These are phyloP conservation scores for Blastobotrys peoriensis DNA, from an alignment of 805 yeast genomes.

Conservation along the genomic window DNA sequence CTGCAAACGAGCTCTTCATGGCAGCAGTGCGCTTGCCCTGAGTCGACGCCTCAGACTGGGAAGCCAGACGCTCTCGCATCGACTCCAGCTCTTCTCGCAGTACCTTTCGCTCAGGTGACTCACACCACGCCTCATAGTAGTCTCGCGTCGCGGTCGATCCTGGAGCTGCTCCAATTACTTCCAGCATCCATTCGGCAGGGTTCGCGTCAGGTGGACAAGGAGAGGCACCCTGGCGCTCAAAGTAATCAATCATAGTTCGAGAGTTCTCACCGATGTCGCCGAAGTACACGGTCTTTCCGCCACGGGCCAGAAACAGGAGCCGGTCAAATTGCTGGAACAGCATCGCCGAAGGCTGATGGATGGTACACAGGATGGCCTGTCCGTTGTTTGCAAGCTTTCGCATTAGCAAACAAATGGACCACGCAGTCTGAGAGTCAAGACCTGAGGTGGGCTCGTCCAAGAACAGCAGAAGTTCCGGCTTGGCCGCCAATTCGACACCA, in stretches of 20 bases:
- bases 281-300: slow-evolving; percentile 71
- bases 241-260: slow-evolving; percentile 53
- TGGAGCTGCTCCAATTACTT: slow-evolving; percentile 39
- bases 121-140: slow-evolving; percentile 65
- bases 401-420: slow-evolving; percentile 59
- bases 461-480: slow-evolving; percentile 53
- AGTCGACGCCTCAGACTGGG: slow-evolving; percentile 24
- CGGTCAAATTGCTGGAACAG: slow-evolving; percentile 74
- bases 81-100: slow-evolving; percentile 48
- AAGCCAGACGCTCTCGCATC: slow-evolving; percentile 57
- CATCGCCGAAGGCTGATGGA: slow-evolving; percentile 82
- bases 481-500: slow-evolving; percentile 63
- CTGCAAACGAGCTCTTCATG: slow-evolving; percentile 43
- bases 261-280: slow-evolving; percentile 65
- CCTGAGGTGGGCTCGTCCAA: slow-evolving; percentile 68
- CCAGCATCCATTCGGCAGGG: slow-evolving; percentile 92
- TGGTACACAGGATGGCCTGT: slow-evolving; percentile 65
- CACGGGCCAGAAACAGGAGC: slow-evolving; percentile 58
- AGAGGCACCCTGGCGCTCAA: slow-evolving; percentile 59
- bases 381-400: slow-evolving; percentile 54
- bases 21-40: slow-evolving; percentile 34
- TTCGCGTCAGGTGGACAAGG: slow-evolving; percentile 64
- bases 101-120: slow-evolving; percentile 54
- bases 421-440: slow-evolving; percentile 62
- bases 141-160: slow-evolving; percentile 29